These are phyloP conservation scores for Triglochin maritima DNA, from an alignment of 106 monocot species.

Conservation along the genomic window DNA sequence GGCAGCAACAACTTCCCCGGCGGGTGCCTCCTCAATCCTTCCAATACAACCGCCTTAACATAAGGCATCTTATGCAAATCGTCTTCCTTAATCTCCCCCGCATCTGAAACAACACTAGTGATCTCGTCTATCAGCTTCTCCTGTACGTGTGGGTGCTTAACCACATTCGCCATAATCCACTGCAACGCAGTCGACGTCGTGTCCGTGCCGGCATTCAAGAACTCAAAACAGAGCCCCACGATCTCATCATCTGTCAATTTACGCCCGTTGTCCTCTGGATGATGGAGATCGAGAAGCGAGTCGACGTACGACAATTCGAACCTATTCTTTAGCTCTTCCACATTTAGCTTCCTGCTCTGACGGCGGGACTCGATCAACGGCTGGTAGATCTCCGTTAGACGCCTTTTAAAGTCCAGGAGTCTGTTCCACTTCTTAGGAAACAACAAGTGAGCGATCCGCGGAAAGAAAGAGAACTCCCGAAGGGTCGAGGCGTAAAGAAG, in stretches of 20 bases:
- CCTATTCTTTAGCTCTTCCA: background rate
- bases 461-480: too few species aligned
- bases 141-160: constrained; percentile 12
- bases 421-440: too few species aligned
- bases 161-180: constrained; percentile 19
- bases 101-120: background rate
- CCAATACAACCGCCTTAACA: constrained; percentile 20
- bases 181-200: constrained; percentile 8
- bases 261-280: constrained; percentile 1
- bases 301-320: constrained; percentile 13
- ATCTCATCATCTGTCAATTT: constrained; percentile 13
- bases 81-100: constrained; percentile 3
- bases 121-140: constrained; percentile 12
- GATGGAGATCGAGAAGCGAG: constrained; percentile 6
- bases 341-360: background rate
- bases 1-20: constrained; percentile 10
- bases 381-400: too few species aligned
- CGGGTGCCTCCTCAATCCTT: constrained; percentile 15
- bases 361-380: background rate
- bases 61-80: constrained; percentile 14
- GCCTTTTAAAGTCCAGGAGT: too few species aligned
- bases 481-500: too few species aligned
- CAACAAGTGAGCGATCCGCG: too few species aligned
- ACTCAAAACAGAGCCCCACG: constrained; percentile 12
- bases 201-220: constrained; percentile 14